Percentiles rank a stretch among this genome's conserved stretches.
Conservation (phyloP, 306 rosid species). For the Astragalus membranaceus region DNA sequence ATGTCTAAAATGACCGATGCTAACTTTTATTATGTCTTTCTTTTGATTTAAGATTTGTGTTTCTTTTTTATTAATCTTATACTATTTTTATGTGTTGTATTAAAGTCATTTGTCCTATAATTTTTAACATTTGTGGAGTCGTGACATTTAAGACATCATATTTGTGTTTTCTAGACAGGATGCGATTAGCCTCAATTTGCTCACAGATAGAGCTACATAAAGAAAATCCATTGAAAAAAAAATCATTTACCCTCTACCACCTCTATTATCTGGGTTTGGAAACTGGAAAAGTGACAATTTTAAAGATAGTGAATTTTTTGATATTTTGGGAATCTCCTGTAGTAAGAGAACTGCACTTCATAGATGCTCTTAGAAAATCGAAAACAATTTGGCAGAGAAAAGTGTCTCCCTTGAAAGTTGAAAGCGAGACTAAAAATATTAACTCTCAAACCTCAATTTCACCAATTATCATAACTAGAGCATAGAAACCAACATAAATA, state of each 20-base stretch:
- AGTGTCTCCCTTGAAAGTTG: neutral
- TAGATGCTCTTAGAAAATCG: neutral
- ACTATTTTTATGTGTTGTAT: neutral
- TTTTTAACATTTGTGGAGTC: neutral
- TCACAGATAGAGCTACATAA: neutral
- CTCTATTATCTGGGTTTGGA: neutral
- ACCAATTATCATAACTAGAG: conserved; percentile 9
- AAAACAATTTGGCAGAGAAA: neutral
- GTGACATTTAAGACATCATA: neutral
- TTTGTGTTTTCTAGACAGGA: neutral
- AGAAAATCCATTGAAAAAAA: neutral
- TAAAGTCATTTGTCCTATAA: neutral
- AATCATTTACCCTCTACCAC: neutral
- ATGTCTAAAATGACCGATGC: neutral
- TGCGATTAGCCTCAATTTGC: neutral
- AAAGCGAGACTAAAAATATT: conserved; percentile 2
- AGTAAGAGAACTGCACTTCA: neutral
- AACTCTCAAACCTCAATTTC: conserved; percentile 15
- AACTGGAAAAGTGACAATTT: neutral
- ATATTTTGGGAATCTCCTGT: neutral
- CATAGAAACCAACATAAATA: neutral
- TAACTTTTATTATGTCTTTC: neutral
- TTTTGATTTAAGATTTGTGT: neutral
- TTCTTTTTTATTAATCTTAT: too few species aligned
- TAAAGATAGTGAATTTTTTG: neutral